Conservation (phyloP, 495 filamentous ascomycete genomes). For the Penicillium parvum region DNA sequence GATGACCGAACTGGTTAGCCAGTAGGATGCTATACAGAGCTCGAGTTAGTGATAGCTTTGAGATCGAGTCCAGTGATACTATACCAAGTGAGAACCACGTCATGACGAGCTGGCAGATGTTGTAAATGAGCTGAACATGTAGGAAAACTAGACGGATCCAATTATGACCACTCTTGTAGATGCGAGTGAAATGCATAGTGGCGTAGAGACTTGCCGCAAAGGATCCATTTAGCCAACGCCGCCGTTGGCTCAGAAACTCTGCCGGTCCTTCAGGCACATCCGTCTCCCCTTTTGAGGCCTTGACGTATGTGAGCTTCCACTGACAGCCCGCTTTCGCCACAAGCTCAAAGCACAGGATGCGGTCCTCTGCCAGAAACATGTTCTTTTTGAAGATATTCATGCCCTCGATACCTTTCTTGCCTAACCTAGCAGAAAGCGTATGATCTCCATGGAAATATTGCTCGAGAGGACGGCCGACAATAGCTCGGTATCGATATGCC, state of each 20-base stretch:
- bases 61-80: conserved; percentile 1
- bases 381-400: conserved; percentile 99
- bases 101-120: conserved; percentile 77
- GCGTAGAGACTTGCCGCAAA: conserved; percentile 94
- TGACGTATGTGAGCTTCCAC: conserved; percentile 96
- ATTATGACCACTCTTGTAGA: conserved; percentile 95
- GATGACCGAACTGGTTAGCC: conserved; percentile 89
- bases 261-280: conserved; percentile 89
- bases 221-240: conserved; percentile 95
- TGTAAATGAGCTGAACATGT: conserved; percentile 91
- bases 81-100: conserved; percentile 91
- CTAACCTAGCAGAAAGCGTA: conserved; percentile 83
- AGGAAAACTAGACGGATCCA: conserved; percentile 90
- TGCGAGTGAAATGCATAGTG: conserved; percentile 92
- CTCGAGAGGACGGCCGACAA: conserved; percentile 90
- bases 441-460: conserved; percentile 99
- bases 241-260: conserved; percentile 91
- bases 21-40: conserved; percentile 62
- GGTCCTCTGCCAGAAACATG: conserved; percentile 99
- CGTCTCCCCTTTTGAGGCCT: conserved; percentile 95
- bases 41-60: background rate
- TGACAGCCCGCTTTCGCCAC: conserved; percentile 97
- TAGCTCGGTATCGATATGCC: conserved; percentile 91
- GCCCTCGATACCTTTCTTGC: conserved; percentile 96
- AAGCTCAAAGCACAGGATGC: conserved; percentile 96